Percentiles rank a stretch among this genome's conserved stretches.
phyloP scores from a whole-genome alignment of 2,329 filamentous ascomycete species.

The Aspergillus luchuensis region DNA sequence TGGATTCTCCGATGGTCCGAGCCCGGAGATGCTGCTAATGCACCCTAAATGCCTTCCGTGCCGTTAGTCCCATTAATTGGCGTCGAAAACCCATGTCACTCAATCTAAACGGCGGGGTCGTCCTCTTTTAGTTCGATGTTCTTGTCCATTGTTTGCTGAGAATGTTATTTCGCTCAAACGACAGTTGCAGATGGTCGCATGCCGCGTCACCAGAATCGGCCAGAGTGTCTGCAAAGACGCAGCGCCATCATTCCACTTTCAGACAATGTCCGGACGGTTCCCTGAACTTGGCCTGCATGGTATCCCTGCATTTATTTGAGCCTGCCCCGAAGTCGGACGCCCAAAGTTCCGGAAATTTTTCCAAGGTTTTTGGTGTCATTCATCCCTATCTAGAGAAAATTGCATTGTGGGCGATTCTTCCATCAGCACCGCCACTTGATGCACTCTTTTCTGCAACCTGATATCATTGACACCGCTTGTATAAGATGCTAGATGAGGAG shows the following conservation, averaged over 20 bases:
- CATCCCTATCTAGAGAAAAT: background rate
- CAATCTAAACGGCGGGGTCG: background rate
- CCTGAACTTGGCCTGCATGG: background rate
- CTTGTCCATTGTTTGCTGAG: background rate
- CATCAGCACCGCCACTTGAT: background rate
- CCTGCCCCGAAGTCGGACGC: background rate
- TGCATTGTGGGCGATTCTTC: background rate
- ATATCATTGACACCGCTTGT: background rate
- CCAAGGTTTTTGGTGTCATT: background rate
- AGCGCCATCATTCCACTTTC: background rate
- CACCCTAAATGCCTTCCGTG: background rate
- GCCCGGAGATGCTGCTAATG: background rate
- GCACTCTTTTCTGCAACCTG: background rate
- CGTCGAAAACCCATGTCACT: background rate
- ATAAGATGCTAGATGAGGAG: constrained; percentile 4
- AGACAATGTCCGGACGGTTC: background rate
- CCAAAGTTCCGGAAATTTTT: too few relatives aligned
- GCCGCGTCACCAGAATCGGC: background rate
- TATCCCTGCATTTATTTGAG: background rate
- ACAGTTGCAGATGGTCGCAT: background rate
- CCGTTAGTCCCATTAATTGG: too few relatives aligned
- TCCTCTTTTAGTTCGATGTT: background rate
- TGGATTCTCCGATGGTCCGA: background rate
- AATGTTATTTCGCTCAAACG: background rate
- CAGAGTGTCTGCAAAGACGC: background rate